These are phyloP conservation scores for Solanum tarapatanum DNA, from an alignment of 257 asterid genomes.

Conservation along the genomic window DNA sequence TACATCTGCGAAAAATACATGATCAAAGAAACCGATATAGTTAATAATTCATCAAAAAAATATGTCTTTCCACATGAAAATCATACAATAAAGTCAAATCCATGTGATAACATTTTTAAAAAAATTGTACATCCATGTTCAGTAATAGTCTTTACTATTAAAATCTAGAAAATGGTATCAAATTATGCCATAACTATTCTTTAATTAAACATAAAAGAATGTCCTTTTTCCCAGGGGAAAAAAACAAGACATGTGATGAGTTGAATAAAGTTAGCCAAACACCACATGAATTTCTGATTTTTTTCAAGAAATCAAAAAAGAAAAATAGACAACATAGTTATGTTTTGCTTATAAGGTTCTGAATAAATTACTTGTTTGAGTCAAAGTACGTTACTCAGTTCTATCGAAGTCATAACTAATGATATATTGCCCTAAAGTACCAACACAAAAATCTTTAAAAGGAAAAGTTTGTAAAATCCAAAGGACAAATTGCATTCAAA, in stretches of 20 bases:
- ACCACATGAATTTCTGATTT: background rate
- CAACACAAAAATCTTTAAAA: fast-evolving
- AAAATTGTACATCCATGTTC: background rate
- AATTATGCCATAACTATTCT: background rate
- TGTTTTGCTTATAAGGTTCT: background rate
- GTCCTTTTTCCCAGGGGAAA: background rate
- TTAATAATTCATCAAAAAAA: background rate
- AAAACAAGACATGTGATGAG: conserved; percentile 1
- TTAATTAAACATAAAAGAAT: background rate
- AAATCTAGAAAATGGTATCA: background rate
- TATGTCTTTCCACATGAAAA: background rate
- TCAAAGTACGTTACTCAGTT: background rate
- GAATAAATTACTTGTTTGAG: background rate
- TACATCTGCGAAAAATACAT: conserved; percentile 46
- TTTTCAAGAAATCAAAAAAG: background rate
- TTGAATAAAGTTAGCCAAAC: background rate
- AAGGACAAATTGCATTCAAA: background rate
- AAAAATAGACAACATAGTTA: background rate
- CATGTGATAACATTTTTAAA: background rate
- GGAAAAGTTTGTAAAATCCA: no score
- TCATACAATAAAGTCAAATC: background rate
- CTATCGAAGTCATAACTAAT: fast-evolving
- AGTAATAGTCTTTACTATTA: background rate
- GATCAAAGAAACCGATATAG: background rate
- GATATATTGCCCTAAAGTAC: background rate